Evolutionary conservation across 352 stramenopile species (phyloP).

Genomic region (Saprolegnia parasitica): DNA sequence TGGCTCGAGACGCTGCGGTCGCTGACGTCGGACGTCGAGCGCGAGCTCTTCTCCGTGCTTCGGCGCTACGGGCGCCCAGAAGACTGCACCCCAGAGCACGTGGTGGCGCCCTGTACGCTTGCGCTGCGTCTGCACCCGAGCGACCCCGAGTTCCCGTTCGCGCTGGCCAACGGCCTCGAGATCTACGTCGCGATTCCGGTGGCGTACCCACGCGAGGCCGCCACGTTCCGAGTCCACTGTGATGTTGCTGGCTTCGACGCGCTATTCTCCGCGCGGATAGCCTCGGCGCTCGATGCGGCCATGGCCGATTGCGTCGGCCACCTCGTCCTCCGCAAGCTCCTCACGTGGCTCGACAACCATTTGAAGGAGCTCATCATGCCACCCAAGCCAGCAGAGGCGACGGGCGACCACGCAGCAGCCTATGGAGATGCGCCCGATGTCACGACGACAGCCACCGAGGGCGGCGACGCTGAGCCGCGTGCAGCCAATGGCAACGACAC

Average conservation of each 20-base stretch:
- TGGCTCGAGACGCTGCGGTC: constrained; percentile 21
- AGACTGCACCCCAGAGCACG: constrained; percentile 4
- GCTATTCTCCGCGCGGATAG: constrained; percentile 36
- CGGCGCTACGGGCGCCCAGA: constrained; percentile 14
- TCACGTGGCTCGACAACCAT: constrained; percentile 85
- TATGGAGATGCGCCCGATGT: too few species aligned
- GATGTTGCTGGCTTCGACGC: constrained; percentile 35
- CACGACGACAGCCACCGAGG: too few species aligned
- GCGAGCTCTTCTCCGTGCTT: constrained; percentile 21
- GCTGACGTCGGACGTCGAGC: constrained; percentile 11
- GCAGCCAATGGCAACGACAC: too few species aligned
- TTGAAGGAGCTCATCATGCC: constrained; percentile 33
- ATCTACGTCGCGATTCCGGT: constrained; percentile 34
- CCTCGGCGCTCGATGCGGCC: constrained; percentile 35
- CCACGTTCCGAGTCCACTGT: constrained; percentile 17
- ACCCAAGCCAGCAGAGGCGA: constrained; percentile 11
- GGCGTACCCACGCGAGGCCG: constrained; percentile 46
- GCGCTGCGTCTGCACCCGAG: constrained; percentile 17
- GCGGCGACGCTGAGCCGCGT: too few species aligned
- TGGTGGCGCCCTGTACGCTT: constrained; percentile 5
- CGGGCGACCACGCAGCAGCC: too few species aligned
- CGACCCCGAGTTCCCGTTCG: constrained; percentile 27
- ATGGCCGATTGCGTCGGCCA: constrained; percentile 44
- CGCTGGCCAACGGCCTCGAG: constrained; percentile 6
- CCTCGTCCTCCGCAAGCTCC: constrained; percentile 55